Base-by-base conservation (phyloP, 176 grass and related monocot species). In the Oryza brachyantha region DNA sequence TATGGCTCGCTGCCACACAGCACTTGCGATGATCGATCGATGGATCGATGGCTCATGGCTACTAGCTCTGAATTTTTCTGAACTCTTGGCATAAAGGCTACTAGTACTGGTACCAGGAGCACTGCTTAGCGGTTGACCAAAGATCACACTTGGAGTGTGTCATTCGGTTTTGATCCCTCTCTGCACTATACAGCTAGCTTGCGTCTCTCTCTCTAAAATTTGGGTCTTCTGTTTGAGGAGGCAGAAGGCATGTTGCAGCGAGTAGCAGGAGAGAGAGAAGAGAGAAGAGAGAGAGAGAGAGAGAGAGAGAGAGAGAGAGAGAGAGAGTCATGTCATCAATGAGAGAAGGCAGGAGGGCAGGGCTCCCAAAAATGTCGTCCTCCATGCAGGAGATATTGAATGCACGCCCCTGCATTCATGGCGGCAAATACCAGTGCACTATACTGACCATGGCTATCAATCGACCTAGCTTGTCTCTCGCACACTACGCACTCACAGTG, bases 211-310 rank as follows among this genome's bases (percentile, higher is more conserved):
- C 45, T 54, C 66, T 78, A 0, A 59, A 46, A 26, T 6, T 37
- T 34, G 46, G 37, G 25, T 25, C 31, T 17, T 19, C 19, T 57
- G 28, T 32, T 80, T 61, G 64, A 34, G 40, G 17, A 40, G 76
- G 81, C 90, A 92, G 63, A 92, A 86, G 73, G 88, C 84, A 89
- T 90, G 84, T 90, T 83, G 38, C 64, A 70, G 72, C 38, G 7
- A 75, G 77, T 68, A 61, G 76, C 77, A 85, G 78, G 61, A 82
- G 21, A 35, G 28, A 19, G 31, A 35, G 17, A 41, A n/a, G n/a
- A n/a, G n/a, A n/a, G n/a, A n/a, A 68, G 63, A 57, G 64, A 54
- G 73, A 43, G 63, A 64, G 42, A 50, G 16, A 57, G 66, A 45
- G 58, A 37, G 2, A 46, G 5, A 13, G 60, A 64, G 26, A 68